phyloP scores from a whole-genome alignment of 108 stramenopile species.

The Chaetoceros tenuissimus region DNA sequence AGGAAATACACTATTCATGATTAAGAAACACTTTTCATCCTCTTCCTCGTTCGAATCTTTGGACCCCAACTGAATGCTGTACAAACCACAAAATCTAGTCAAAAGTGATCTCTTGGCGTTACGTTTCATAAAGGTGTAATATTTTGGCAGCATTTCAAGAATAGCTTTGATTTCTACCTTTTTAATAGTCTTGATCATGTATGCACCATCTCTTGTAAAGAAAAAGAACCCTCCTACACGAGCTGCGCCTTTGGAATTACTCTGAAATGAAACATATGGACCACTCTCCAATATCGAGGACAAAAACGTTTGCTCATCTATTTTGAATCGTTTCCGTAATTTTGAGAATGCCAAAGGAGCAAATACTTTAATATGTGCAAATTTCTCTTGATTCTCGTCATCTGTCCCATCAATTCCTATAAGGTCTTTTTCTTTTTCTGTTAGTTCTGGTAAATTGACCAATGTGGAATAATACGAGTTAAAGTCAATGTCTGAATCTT shows the following conservation, averaged over 20 bases:
- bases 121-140: constrained; percentile 62
- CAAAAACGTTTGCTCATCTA: constrained; percentile 42
- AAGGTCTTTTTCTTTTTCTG: too few relatives aligned
- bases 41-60: constrained; percentile 8
- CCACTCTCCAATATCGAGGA: constrained; percentile 42
- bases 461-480: constrained; percentile 16
- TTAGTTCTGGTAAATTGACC: constrained; percentile 9
- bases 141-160: constrained; percentile 70
- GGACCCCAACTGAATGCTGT: constrained; percentile 38
- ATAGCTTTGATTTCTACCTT: constrained; percentile 57
- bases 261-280: constrained; percentile 74
- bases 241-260: constrained; percentile 82
- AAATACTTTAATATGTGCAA: constrained; percentile 37
- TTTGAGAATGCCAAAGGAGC: constrained; percentile 54
- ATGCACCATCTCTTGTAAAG: constrained; percentile 80
- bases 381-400: constrained; percentile 1
- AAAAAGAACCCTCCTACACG: constrained; percentile 73
- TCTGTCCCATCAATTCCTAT: constrained; percentile 7
- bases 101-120: constrained; percentile 56
- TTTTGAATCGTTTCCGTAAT: constrained; percentile 55
- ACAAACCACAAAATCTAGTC: constrained; percentile 83
- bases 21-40: constrained; percentile 52
- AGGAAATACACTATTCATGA: constrained; percentile 85
- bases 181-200: constrained; percentile 86
- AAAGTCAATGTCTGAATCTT: constrained; percentile 23